A percentile compares a stretch with the other conserved stretches of the same genome.
Evolutionary conservation across 2,329 filamentous ascomycete species (phyloP).

Genomic region (Tothia fuscella): DNA sequence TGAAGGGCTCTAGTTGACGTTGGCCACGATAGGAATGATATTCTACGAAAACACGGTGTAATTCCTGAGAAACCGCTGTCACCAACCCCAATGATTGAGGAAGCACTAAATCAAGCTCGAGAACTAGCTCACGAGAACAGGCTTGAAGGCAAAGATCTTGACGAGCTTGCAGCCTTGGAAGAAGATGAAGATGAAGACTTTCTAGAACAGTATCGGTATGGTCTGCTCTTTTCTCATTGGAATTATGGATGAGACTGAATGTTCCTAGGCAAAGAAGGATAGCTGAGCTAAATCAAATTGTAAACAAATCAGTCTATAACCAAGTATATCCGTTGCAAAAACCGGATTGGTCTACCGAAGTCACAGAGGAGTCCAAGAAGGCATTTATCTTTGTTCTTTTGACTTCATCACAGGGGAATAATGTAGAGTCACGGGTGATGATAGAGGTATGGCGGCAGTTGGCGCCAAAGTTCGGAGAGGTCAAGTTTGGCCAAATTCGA

Average conservation of each 20-base stretch:
- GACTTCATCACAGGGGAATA: slow-evolving; percentile 64
- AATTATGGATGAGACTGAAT: slow-evolving; percentile 3
- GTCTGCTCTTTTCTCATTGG: not conserved
- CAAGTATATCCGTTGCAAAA: slow-evolving; percentile 90
- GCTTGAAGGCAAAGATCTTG: slow-evolving; percentile 84
- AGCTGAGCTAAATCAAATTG: slow-evolving; percentile 63
- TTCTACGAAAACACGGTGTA: slow-evolving; percentile 87
- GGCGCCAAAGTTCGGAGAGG: slow-evolving; percentile 74
- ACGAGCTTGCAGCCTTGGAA: slow-evolving; percentile 86
- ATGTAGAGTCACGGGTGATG: slow-evolving; percentile 73
- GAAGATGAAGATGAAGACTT: slow-evolving; percentile 93
- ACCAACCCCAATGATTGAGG: slow-evolving; percentile 90
- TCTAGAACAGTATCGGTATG: slow-evolving; percentile 65
- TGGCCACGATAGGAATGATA: slow-evolving; percentile 67
- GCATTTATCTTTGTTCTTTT: slow-evolving; percentile 63
- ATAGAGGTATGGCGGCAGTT: slow-evolving; percentile 77
- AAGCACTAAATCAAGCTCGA: slow-evolving; percentile 76
- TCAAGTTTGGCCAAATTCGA: slow-evolving; percentile 96
- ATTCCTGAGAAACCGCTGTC: slow-evolving; percentile 97
- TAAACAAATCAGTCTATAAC: slow-evolving; percentile 70
- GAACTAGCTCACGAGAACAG: slow-evolving; percentile 81
- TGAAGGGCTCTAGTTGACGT: not conserved
- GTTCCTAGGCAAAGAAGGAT: slow-evolving; percentile 59
- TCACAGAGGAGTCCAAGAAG: slow-evolving; percentile 77
- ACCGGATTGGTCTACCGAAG: slow-evolving; percentile 80